These are phyloP conservation scores for Penicillium brevicompactum DNA, from an alignment of 2,329 filamentous ascomycete species.

Conservation along the genomic window DNA sequence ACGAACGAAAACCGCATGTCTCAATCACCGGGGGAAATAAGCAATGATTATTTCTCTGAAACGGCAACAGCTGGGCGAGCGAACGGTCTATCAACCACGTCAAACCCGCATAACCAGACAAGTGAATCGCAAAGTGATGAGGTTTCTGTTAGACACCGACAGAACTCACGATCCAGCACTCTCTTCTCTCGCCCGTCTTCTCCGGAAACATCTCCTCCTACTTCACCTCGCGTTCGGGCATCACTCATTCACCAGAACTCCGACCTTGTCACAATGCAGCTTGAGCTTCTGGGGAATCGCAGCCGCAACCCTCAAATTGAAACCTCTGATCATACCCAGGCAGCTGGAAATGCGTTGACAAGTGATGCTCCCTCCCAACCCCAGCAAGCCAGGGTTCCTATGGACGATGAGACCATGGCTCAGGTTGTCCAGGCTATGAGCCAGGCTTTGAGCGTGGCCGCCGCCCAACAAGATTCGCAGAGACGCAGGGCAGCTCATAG, in stretches of 20 bases:
- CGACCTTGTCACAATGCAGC: conserved; percentile 48
- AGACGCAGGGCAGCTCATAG: background rate
- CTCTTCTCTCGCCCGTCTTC: conserved; percentile 44
- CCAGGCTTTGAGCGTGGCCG: background rate
- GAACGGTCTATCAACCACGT: conserved; percentile 18
- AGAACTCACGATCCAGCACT: conserved; percentile 42
- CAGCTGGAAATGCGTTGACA: conserved; percentile 9
- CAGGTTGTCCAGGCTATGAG: conserved; percentile 39
- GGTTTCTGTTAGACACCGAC: conserved; percentile 18
- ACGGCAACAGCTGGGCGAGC: conserved; percentile 27
- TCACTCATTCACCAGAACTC: conserved; percentile 47
- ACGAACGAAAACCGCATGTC: conserved; percentile 41
- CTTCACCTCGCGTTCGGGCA: conserved; percentile 45
- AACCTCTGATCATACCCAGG: conserved; percentile 10
- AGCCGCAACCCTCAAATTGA: conserved; percentile 25
- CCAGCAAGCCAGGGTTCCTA: conserved; percentile 14
- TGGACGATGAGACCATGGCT: conserved; percentile 33
- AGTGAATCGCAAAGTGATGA: conserved; percentile 14
- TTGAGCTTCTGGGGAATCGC: conserved; percentile 42
- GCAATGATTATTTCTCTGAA: conserved; percentile 34
- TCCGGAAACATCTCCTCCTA: conserved; percentile 43
- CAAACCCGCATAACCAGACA: conserved; percentile 14
- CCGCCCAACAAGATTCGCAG: background rate
- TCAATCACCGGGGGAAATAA: conserved; percentile 43
- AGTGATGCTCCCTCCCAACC: conserved; percentile 15